Conservation (phyloP, 2,329 filamentous ascomycete species). For the Epichloe typhina region DNA sequence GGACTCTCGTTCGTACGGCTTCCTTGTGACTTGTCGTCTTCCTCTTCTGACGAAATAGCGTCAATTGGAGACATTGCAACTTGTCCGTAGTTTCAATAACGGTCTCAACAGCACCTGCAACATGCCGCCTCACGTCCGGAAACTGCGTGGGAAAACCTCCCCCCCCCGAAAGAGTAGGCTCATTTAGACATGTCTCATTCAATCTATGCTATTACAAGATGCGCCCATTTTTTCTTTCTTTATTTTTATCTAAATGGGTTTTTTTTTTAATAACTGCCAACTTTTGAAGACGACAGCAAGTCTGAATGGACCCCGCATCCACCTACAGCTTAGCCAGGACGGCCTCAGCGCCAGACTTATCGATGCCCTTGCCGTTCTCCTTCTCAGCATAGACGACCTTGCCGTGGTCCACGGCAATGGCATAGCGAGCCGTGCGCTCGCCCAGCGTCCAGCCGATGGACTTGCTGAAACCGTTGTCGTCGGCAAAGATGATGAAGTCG, state of each 20-base stretch:
- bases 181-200: not conserved
- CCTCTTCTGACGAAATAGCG: too few relatives aligned
- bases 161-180: not conserved
- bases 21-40: not conserved
- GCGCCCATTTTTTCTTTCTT: not conserved
- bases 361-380: slow-evolving; percentile 41
- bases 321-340: slow-evolving; percentile 39
- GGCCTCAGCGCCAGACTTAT: slow-evolving; percentile 38
- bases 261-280: not conserved
- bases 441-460: slow-evolving; percentile 64
- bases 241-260: too few relatives aligned
- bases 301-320: not conserved
- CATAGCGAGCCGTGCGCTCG: slow-evolving; percentile 66
- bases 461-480: slow-evolving; percentile 59
- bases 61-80: too few relatives aligned
- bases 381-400: slow-evolving; percentile 71
- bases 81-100: too few relatives aligned
- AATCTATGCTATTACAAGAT: not conserved
- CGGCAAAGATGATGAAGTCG: slow-evolving; percentile 63
- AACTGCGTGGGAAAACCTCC: too few relatives aligned
- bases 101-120: too few relatives aligned
- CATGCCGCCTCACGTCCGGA: too few relatives aligned
- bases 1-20: not conserved
- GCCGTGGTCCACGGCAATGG: slow-evolving; percentile 69
- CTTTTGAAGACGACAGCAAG: too few relatives aligned